Evolutionary conservation across 2,329 filamentous ascomycete species (phyloP).

Genomic region (Geosmithia flava): DNA sequence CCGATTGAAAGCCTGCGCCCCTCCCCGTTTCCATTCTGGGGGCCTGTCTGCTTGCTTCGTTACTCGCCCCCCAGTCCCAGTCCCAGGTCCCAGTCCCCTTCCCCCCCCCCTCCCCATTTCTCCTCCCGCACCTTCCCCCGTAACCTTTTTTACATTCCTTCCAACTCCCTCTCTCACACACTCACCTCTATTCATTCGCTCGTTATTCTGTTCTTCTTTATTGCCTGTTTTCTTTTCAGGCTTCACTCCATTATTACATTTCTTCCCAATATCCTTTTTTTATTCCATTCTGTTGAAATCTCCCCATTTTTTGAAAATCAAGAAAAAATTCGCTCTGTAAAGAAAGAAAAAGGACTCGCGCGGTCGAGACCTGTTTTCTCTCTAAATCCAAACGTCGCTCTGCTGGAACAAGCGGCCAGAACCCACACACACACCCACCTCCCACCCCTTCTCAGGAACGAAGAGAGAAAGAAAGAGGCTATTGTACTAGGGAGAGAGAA

Average conservation of each 20-base stretch:
- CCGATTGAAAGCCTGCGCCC: too few species aligned
- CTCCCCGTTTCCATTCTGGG: not conserved
- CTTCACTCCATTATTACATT: not conserved
- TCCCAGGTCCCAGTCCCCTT: not conserved
- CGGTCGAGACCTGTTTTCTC: not conserved
- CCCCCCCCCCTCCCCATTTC: not conserved
- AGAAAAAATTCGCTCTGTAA: not conserved
- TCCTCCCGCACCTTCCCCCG: not conserved
- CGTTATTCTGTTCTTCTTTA: constrained; percentile 1
- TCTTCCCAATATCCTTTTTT: not conserved
- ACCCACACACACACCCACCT: not conserved
- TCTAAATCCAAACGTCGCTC: not conserved
- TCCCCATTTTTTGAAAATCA: not conserved
- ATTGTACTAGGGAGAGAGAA: not conserved
- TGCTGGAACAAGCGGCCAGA: constrained; percentile 1
- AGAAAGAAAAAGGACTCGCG: not conserved
- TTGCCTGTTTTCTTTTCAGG: not conserved
- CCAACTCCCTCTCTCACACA: not conserved
- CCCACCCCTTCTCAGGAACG: too few species aligned
- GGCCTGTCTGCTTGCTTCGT: not conserved
- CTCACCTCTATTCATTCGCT: constrained; percentile 1
- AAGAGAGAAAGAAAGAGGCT: not conserved
- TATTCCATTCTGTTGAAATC: not conserved
- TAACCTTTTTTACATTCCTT: not conserved
- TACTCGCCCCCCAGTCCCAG: not conserved